Base-by-base conservation (phyloP, 2,329 filamentous ascomycete species). In the Calonectria pseudoreteaudii region DNA sequence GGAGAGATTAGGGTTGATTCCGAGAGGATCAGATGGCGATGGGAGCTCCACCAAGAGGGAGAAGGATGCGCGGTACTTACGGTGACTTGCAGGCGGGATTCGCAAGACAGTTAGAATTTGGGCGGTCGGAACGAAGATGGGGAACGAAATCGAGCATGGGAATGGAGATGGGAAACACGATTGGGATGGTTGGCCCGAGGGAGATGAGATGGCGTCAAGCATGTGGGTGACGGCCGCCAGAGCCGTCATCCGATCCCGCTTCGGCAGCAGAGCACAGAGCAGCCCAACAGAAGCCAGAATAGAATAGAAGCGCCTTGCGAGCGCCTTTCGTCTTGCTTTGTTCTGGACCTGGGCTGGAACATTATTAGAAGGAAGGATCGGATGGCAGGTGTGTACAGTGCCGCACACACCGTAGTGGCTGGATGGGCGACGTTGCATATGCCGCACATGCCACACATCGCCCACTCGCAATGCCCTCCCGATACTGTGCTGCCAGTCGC, bases 181-280 rank as follows among this genome's bases (percentile, higher is more conserved):
- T 66, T 50, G 56, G 41, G 38, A 60, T 64, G 53, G 53, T 18
- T 52, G 49, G 49, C 49, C 16, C 26, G 31, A 47, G 50, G 49
- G 30, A 52, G 52, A 60, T 64, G 52, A 44, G 50, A 71, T 67
- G 64, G 31, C 38, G 53, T 62, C 52, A 56, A 53, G 68, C 38
- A 38, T 60, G 38, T 58, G 30, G 50, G 31, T 52, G 47, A 64
- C 62, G 47, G 58, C 26, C 41, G 36, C 20, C 52, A 58, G 44
- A 44, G 23, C 68, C 53, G 47, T 66, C 60, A 71, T 49, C 60
- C 50, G 62, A 68, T 41, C 18, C 30, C 62, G 60, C 64, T 50
- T 38, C 31, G 30, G 38, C 66, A 49, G 28, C 20, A 49, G 50
- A 49, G 66, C 66, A 69, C 53, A 62, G 66, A 49, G 52, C 66